phyloP scores from a whole-genome alignment of 208 protist genomes.

The Borovskyia barvae region DNA sequence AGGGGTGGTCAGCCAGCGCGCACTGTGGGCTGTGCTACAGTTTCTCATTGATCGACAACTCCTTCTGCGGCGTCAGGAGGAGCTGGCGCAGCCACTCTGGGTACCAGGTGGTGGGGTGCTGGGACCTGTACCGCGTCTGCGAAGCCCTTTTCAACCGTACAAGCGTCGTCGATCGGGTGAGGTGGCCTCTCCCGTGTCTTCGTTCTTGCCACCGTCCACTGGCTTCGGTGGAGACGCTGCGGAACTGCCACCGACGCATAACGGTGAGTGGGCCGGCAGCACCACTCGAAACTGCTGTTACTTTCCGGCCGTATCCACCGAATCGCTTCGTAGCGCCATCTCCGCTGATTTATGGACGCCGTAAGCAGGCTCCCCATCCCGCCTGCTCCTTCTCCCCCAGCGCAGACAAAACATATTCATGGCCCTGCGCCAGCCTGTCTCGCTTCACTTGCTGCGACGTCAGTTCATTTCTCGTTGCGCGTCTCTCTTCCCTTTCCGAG shows the following conservation, averaged over 20 bases:
- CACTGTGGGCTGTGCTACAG: slow-evolving; percentile 40
- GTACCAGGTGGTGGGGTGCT: slow-evolving; percentile 3
- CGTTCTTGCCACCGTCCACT: background rate
- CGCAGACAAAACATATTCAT: background rate
- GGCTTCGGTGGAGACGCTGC: no score
- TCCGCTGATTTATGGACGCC: slow-evolving; percentile 5
- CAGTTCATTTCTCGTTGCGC: slow-evolving; percentile 3
- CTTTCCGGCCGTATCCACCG: slow-evolving; percentile 9
- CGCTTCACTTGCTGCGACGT: background rate
- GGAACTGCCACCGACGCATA: background rate
- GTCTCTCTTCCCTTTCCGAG: background rate
- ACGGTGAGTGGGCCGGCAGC: background rate
- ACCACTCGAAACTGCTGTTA: slow-evolving; percentile 4
- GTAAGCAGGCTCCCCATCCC: no score
- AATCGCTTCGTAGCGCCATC: slow-evolving; percentile 3
- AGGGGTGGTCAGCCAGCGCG: slow-evolving; percentile 51
- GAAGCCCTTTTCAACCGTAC: slow-evolving; percentile 11
- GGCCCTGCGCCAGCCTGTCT: background rate
- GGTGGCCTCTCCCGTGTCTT: background rate
- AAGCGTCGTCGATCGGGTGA: background rate
- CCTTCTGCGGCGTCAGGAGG: slow-evolving; percentile 14
- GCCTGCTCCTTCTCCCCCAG: no score
- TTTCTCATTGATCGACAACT: slow-evolving; percentile 41
- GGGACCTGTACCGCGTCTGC: background rate
- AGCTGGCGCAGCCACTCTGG: slow-evolving; percentile 1